Conservation (phyloP, 164 flowering plant species). For the Tinospora cordifolia region DNA sequence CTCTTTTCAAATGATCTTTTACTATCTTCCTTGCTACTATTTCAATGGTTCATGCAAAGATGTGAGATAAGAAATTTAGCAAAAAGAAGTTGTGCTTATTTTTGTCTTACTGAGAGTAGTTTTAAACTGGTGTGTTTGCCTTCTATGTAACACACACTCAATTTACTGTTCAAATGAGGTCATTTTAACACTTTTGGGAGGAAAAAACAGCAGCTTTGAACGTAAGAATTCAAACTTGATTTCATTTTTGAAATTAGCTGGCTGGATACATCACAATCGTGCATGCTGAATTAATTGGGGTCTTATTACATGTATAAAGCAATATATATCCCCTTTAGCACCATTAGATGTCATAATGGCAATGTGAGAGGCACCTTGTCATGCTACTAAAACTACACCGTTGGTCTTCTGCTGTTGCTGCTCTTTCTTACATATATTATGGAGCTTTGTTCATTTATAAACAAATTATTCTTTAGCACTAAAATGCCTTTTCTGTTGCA, state of each 20-base stretch:
- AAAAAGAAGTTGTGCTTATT: too few species aligned
- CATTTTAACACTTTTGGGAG: not conserved
- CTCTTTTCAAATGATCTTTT: not conserved
- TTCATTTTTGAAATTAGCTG: not conserved
- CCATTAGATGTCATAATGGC: not conserved
- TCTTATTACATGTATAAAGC: not conserved
- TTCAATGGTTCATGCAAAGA: not conserved
- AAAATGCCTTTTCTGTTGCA: not conserved
- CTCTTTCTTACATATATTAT: not conserved
- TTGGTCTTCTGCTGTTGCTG: not conserved
- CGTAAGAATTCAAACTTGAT: not conserved
- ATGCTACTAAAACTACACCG: not conserved
- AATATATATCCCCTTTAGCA: not conserved
- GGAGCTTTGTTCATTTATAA: too few species aligned
- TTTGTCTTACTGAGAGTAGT: not conserved
- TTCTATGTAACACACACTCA: too few species aligned
- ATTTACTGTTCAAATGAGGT: too few species aligned
- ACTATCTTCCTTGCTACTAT: not conserved
- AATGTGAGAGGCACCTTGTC: slow-evolving; percentile 1
- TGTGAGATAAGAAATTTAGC: too few species aligned
- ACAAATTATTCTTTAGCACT: not conserved
- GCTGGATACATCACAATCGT: not conserved
- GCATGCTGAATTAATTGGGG: not conserved
- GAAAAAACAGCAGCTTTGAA: not conserved
- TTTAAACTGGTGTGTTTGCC: not conserved